Evolutionary conservation across 2,329 filamentous ascomycete species (phyloP), one percentile per base, ranked within the genome.

Genomic region (Nemania diffusa): DNA sequence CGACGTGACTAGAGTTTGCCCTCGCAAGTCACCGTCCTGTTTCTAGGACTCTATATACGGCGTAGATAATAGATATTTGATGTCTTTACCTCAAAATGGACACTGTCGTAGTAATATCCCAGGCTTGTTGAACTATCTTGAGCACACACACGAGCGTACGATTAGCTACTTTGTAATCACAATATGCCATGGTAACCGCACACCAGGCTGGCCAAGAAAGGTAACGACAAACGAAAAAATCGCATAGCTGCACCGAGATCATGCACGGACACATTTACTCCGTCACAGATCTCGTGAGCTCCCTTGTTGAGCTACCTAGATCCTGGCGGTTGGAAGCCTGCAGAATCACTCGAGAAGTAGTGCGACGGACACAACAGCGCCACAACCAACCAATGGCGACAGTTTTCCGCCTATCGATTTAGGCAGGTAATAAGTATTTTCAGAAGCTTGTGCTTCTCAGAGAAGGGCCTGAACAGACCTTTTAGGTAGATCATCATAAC

Each of bases 181-280:
- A 53, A 5, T 17, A 51, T 51, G n/a, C 44, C 27, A 56, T 57
- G 44, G 53, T 52, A 5, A 22, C 44, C 24, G 42, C 46, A 22
- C 65, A 70, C 65, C 60, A 64, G 50, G 58, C 68, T 73, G 69
- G 67, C 75, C 74, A 65, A 73, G 72, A 77, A 74, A 66, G 74
- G 76, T 73, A 78, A 77, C 73, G 67, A 69, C 71, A 78, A 72
- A 78, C 76, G 76, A 78, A 72, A 65, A 68, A 71, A 67, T 71
- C 70, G 74, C 73, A 68, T 73, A 71, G 70, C 68, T 74, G 71
- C 75, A 70, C 71, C 68, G 71, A 78, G 75, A 77, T 77, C 73
- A 78, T 77, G 76, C 75, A 77, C 71, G 69, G 66, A 67, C 46
- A 73, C 69, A 73, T 73, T 71, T 60, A 52, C 53, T 63, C 71